Conservation (phyloP, 495 filamentous ascomycete genomes). For the Barbatosphaeria neglecta region DNA sequence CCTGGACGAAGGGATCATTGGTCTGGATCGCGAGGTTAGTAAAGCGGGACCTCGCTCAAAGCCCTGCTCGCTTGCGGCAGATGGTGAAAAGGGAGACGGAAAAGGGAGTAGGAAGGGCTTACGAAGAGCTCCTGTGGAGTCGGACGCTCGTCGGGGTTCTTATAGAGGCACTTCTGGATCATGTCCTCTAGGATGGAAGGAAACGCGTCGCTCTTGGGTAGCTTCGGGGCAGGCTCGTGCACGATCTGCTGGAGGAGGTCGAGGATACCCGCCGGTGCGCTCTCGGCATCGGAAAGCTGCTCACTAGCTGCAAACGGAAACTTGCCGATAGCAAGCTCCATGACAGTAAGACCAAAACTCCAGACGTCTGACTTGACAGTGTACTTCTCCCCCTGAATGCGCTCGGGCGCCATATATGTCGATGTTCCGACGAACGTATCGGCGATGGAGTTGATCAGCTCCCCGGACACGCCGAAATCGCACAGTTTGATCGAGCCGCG, state of each 20-base stretch:
- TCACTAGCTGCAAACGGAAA: constrained; percentile 84
- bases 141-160: constrained; percentile 74
- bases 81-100: too few relatives aligned
- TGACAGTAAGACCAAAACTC: constrained; percentile 92
- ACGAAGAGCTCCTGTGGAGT: constrained; percentile 80
- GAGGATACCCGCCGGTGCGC: constrained; percentile 85
- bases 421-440: constrained; percentile 97
- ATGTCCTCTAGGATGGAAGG: constrained; percentile 89
- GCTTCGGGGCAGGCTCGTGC: constrained; percentile 81
- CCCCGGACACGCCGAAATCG: constrained; percentile 94
- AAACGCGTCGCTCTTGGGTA: constrained; percentile 96
- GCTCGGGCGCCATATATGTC: constrained; percentile 97
- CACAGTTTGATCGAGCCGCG: constrained; percentile 91
- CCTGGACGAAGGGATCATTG: constrained; percentile 82
- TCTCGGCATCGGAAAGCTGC: constrained; percentile 48
- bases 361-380: constrained; percentile 98
- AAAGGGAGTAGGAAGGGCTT: too few relatives aligned
- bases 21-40: constrained; percentile 42
- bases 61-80: too few relatives aligned
- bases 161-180: constrained; percentile 89
- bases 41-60: constrained; percentile 4
- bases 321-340: constrained; percentile 93
- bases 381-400: constrained; percentile 92
- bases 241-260: constrained; percentile 96
- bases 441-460: constrained; percentile 91